Conservation (phyloP, 257 asterid species). For the Penstemon barbatus region DNA sequence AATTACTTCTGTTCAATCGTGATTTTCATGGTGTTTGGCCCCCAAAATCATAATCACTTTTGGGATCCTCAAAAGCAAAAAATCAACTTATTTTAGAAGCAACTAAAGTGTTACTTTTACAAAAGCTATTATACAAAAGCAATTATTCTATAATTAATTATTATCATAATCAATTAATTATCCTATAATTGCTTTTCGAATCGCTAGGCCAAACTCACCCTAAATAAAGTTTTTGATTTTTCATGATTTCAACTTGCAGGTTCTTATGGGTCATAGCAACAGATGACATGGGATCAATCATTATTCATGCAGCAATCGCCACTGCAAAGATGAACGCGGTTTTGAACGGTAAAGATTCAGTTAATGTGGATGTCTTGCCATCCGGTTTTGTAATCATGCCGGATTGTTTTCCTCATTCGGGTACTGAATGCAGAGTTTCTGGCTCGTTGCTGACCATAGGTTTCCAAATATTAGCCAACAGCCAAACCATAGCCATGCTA, state of each 20-base stretch:
- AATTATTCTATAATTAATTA: too few species aligned
- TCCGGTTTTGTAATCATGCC: slow-evolving; percentile 79
- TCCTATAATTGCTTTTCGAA: too few species aligned
- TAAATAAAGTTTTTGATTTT: neutral
- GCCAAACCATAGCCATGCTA: slow-evolving; percentile 54
- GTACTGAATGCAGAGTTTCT: slow-evolving; percentile 9
- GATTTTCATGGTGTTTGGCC: too few species aligned
- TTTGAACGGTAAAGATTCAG: slow-evolving; percentile 70
- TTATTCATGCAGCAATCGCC: slow-evolving; percentile 69
- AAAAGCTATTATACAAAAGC: too few species aligned
- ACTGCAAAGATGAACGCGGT: slow-evolving; percentile 46
- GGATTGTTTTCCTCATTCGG: slow-evolving; percentile 40
- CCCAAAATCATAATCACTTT: too few species aligned
- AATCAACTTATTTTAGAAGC: too few species aligned
- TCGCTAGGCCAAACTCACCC: too few species aligned
- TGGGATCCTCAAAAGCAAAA: too few species aligned
- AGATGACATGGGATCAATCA: slow-evolving; percentile 61
- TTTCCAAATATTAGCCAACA: slow-evolving; percentile 65
- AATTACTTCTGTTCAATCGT: too few species aligned
- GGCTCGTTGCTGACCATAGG: slow-evolving; percentile 75
- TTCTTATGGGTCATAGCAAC: slow-evolving; percentile 35
- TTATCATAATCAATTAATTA: too few species aligned
- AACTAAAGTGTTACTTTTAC: too few species aligned
- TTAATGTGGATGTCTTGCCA: slow-evolving; percentile 58
- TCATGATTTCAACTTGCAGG: slow-evolving; percentile 41